Conservation (phyloP, 768 basidiomycete species). For the Rhizopogon roseolus region DNA sequence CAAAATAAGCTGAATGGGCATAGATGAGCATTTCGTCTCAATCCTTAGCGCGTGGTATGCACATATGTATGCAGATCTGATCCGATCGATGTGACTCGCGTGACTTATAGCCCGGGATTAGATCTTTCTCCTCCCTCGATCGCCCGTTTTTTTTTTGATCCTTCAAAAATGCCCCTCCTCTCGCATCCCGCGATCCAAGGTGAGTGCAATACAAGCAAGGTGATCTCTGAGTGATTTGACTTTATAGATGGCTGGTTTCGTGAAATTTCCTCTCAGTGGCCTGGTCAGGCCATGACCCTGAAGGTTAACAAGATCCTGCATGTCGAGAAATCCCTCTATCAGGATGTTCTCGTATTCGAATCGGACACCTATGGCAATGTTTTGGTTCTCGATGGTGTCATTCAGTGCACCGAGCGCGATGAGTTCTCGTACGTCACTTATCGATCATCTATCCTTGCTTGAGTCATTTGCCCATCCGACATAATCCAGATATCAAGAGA, state of each 20-base stretch:
- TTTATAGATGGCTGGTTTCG: slow-evolving; percentile 88
- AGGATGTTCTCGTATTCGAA: slow-evolving; percentile 97
- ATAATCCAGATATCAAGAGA: slow-evolving; percentile 86
- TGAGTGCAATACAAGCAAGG: slow-evolving; percentile 10
- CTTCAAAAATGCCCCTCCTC: slow-evolving; percentile 43
- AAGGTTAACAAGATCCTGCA: slow-evolving; percentile 96
- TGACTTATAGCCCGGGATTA: too few species aligned
- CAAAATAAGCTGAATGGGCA: too few species aligned
- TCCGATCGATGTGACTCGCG: too few species aligned
- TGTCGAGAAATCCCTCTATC: slow-evolving; percentile 87
- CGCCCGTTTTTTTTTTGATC: neutral
- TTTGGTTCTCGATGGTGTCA: slow-evolving; percentile 88
- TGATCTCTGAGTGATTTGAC: slow-evolving; percentile 7
- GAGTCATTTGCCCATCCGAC: neutral
- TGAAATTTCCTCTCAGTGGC: slow-evolving; percentile 94
- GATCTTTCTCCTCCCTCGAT: neutral
- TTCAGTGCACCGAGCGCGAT: slow-evolving; percentile 97
- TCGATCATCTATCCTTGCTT: neutral
- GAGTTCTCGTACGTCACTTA: slow-evolving; percentile 83
- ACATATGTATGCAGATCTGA: too few species aligned
- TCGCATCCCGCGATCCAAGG: slow-evolving; percentile 55
- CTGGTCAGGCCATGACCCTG: slow-evolving; percentile 95
- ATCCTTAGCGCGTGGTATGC: too few species aligned
- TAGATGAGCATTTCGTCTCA: too few species aligned
- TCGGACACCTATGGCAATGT: slow-evolving; percentile 98